Conservation (phyloP, 2,329 filamentous ascomycete genomes). For the Alternaria ethzedia region DNA sequence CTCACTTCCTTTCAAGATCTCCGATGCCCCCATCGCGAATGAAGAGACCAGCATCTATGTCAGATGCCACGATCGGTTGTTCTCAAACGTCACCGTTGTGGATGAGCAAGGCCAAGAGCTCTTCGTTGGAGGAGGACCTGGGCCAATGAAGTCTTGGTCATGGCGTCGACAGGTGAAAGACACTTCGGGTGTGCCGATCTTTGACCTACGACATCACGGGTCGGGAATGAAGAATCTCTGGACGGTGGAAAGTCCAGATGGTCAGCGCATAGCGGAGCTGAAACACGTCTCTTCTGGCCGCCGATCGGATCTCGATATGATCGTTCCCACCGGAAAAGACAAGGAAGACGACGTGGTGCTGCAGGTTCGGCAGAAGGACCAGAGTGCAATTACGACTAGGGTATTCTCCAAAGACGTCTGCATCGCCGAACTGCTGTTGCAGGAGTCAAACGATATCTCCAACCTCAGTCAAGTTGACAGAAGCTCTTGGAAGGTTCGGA, state of each 20-base stretch:
- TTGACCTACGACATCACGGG: neutral
- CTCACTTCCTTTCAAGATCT: neutral
- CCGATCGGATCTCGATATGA: neutral
- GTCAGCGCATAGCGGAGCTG: neutral
- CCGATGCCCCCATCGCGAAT: neutral
- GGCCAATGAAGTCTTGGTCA: neutral
- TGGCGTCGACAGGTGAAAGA: neutral
- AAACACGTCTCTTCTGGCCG: neutral
- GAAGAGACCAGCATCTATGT: neutral
- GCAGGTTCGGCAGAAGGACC: neutral
- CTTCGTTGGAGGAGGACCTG: neutral
- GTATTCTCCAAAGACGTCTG: neutral
- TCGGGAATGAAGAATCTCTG: neutral
- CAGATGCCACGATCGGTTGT: neutral
- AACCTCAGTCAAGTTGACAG: neutral
- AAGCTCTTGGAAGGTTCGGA: constrained; percentile 1
- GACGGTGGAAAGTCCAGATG: neutral
- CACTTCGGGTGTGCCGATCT: neutral
- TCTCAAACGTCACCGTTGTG: neutral
- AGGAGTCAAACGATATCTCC: constrained; percentile 1
- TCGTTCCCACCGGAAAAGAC: neutral
- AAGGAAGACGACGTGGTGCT: neutral
- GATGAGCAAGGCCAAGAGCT: neutral
- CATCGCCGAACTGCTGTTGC: neutral
- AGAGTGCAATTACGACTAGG: neutral